Evolutionary conservation across 805 yeast species (phyloP), one percentile per base, ranked within the genome.

Genomic region (Starmera pachycereana): DNA sequence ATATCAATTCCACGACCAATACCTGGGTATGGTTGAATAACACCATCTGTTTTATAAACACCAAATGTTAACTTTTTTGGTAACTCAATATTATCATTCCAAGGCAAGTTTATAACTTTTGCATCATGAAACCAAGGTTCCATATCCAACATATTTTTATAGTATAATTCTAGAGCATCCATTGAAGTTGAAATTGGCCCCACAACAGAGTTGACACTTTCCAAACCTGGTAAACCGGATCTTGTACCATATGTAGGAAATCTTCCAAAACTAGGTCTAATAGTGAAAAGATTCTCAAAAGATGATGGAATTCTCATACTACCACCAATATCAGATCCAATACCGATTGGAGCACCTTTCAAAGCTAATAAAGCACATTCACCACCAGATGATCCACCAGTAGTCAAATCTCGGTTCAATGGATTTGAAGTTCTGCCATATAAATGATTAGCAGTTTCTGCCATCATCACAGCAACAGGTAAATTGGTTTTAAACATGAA

Each of bases 331-430:
- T 74, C 79, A 12, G 72, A 65, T 12, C 81, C 81, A 36, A 76
- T 52, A 16, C 81, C 81, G 29, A 72, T 38, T 7, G 66, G 62
- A 12, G 73, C 62, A 6, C 76, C 76, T 39, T 58, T 57, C 40
- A 67, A 44, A 1, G 66, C 66, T 8, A 69, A 48, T 25, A 74
- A 50, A 8, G 76, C 72, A 7, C 71, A 74, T 37, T 72, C 78
- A 35, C 78, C 78, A 8, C 77, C 76, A n/a, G 74, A 66, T 8
- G 74, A 68, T 1, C 79, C 78, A 34, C 77, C 76, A 18, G 72
- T 56, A n/a, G 71, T 61, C 39, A 69, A 48, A 16, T 53, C 50
- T 32, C 67, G 50, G 46, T 69, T 70, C 47, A 59, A 51, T 5
- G 78, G 73, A 52, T 71, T 72, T 29, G 56, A 43, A 12, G 76